phyloP scores from a whole-genome alignment of 495 filamentous ascomycete species.

The Pyrenula aspistea region DNA sequence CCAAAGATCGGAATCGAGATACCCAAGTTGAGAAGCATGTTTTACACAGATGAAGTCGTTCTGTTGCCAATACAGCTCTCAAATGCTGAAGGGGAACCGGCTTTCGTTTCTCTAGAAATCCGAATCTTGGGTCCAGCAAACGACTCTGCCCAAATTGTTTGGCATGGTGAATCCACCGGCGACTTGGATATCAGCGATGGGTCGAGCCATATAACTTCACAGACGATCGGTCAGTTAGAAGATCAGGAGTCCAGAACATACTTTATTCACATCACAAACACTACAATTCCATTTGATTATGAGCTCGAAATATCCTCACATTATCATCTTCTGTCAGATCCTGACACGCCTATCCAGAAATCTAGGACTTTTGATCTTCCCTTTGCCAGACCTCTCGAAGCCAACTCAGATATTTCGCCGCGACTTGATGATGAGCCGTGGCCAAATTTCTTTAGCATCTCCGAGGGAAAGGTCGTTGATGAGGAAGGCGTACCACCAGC shows the following conservation, averaged over 20 bases:
- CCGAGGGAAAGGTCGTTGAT: constrained; percentile 22
- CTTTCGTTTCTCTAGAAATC: constrained; percentile 56
- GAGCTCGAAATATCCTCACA: constrained; percentile 57
- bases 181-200: constrained; percentile 10
- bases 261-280: constrained; percentile 22
- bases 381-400: constrained; percentile 74
- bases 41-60: constrained; percentile 74
- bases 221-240: constrained; percentile 33
- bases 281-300: constrained; percentile 43
- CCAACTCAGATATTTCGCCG: constrained; percentile 73
- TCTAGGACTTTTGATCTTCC: constrained; percentile 50
- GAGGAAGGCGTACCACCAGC: constrained; percentile 4
- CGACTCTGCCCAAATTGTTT: background rate
- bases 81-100: constrained; percentile 77
- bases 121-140: constrained; percentile 49
- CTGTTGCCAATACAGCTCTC: constrained; percentile 52
- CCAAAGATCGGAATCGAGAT: constrained; percentile 75
- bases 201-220: constrained; percentile 22
- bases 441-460: constrained; percentile 69
- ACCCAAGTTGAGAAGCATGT: constrained; percentile 47
- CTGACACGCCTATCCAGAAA: constrained; percentile 73
- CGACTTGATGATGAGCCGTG: constrained; percentile 64
- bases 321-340: constrained; percentile 71
- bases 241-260: constrained; percentile 26
- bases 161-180: constrained; percentile 12